Conservation (phyloP, 257 asterid species). For the Solanum gandarillasii region DNA sequence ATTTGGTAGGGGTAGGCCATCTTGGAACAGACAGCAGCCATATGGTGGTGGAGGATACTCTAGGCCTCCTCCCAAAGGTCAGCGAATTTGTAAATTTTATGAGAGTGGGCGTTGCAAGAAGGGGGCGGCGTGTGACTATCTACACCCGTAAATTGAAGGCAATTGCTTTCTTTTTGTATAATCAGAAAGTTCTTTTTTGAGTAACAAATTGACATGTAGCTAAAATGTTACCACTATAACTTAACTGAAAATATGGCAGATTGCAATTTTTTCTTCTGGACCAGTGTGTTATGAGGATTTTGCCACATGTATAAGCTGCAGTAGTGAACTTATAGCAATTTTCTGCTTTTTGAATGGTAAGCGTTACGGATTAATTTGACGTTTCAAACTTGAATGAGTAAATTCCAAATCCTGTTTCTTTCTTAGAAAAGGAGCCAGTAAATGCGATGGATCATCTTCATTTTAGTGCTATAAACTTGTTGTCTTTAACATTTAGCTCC, state of each 20-base stretch:
- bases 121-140: slow-evolving; percentile 84
- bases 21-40: slow-evolving; percentile 52
- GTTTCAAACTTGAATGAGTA: not conserved
- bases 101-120: slow-evolving; percentile 88
- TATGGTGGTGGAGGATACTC: slow-evolving; percentile 53
- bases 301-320: not conserved
- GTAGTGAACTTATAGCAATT: not conserved
- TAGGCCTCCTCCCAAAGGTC: slow-evolving; percentile 58
- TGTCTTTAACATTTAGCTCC: not conserved
- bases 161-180: slow-evolving; percentile 2
- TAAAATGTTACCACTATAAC: not conserved
- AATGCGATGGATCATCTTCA: not conserved
- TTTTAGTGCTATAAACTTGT: not conserved
- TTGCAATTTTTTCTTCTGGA: not conserved
- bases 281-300: not conserved
- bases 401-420: not conserved
- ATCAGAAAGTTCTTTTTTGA: slow-evolving; percentile 10
- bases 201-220: slow-evolving; percentile 1
- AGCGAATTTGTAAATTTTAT: slow-evolving; percentile 78
- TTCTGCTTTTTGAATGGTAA: not conserved
- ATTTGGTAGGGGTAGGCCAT: slow-evolving; percentile 48
- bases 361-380: not conserved
- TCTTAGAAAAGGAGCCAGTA: not conserved
- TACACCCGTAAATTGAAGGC: slow-evolving; percentile 40
- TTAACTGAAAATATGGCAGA: not conserved